Base-by-base conservation (phyloP, 2,329 filamentous ascomycete species). In the Paracoccidioides brasiliensis region DNA sequence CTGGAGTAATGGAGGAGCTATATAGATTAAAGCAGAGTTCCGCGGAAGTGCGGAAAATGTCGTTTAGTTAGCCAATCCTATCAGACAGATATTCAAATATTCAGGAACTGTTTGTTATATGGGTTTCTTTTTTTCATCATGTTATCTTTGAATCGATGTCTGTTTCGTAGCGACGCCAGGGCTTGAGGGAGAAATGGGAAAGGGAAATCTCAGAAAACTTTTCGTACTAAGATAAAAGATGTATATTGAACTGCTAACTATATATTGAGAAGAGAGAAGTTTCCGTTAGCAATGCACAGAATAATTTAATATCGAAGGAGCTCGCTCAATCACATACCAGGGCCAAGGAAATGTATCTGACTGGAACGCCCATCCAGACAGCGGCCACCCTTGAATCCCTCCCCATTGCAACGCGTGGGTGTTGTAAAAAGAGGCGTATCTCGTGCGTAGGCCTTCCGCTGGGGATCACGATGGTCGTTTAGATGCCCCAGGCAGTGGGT, bases 1-100 rank as follows among this genome's bases (percentile, higher is more conserved):
- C 90, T 83, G 35, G 90, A 95, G 71, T 97, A 95, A 74, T 96
- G 91, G 79, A 95, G 86, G 55, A 96, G 80, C 88, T 91, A 66
- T 37, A 1, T 22, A 22, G 22, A 22, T 22, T 22, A 22, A 22
- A 22, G 22, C 22, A 22, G 22, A 22, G 22, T 22, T 22, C 22
- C 22, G 22, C 22, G 22, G 22, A 22, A n/a, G 10, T 57, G 28
- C 33, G 14, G n/a, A n/a, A 8, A 40, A 48, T 8, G 49, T n/a
- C 22, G 10, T 22, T 52, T 52, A 41, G 49, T 33, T 52, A 42
- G 48, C 35, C 44, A 37, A 28, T 50, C 22, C 46, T 22, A 22
- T 22, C 22, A 22, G 22, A 22, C 22, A 22, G 22, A 22, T 22
- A 22, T 22, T 22, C 22, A 22, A 22, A 22, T 22, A 22, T 22